A percentile compares a stretch with the other conserved stretches of the same genome.
phyloP scores from a whole-genome alignment of 441 rosid genomes.

The Iberis amara region DNA sequence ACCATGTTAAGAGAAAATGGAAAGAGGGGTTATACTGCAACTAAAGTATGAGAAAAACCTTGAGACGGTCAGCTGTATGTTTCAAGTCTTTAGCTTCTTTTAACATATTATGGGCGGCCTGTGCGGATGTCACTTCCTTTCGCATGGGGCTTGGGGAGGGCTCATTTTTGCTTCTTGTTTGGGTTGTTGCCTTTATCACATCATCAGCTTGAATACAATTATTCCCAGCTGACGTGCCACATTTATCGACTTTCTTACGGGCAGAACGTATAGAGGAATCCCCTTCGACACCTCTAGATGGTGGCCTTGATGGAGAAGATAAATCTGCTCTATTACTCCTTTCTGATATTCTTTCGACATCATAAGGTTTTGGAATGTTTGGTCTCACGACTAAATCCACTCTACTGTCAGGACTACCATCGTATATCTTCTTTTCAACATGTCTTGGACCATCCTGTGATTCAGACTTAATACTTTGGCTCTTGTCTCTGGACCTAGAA shows the following conservation, averaged over 20 bases:
- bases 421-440: slow-evolving; percentile 40
- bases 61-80: slow-evolving; percentile 86
- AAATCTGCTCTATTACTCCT: slow-evolving; percentile 29
- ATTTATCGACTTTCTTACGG: slow-evolving; percentile 28
- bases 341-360: slow-evolving; percentile 29
- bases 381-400: slow-evolving; percentile 43
- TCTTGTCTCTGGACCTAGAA: slow-evolving; percentile 61
- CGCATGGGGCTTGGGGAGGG: slow-evolving; percentile 70
- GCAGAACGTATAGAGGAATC: slow-evolving; percentile 27
- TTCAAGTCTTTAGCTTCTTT: slow-evolving; percentile 94
- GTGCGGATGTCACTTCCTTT: slow-evolving; percentile 57
- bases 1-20: slow-evolving; percentile 21
- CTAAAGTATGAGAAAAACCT: slow-evolving; percentile 46
- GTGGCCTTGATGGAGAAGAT: slow-evolving; percentile 32
- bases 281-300: slow-evolving; percentile 30
- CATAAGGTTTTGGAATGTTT: slow-evolving; percentile 36
- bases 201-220: slow-evolving; percentile 29
- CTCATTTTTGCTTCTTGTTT: slow-evolving; percentile 48
- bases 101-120: slow-evolving; percentile 63
- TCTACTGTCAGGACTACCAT: slow-evolving; percentile 43
- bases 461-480: slow-evolving; percentile 40
- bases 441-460: slow-evolving; percentile 43
- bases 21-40: slow-evolving; percentile 11
- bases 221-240: slow-evolving; percentile 28
- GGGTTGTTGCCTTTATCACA: slow-evolving; percentile 26